Base-by-base conservation (phyloP, 73 alveolate genomes). In the Tetrahymena elliotti region DNA sequence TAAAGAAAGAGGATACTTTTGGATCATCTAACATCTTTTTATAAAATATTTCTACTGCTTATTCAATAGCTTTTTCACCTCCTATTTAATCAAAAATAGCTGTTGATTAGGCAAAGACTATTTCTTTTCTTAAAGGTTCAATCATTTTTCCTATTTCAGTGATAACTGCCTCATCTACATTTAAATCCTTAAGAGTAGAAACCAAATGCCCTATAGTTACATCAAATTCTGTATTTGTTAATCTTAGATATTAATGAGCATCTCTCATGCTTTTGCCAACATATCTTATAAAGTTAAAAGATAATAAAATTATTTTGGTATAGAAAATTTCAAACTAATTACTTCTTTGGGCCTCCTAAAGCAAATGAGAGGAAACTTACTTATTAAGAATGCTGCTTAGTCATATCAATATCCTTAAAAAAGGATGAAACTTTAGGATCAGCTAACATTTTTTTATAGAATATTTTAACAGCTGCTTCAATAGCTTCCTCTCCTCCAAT, bases 401-500 rank as follows among this genome's bases (percentile, higher is more conserved):
- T 93, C 96, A 95, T 97, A 40, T 97, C 97, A n/a, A 97, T 97
- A 83, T 96, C 96, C 39, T 95, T 94, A 97, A 97, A 97, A 96
- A 95, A 97, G 84, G 84, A 96, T 16, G 84, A 92, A 33, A 97
- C 97, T 36, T 96, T 95, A 36, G 96, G 96, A 84, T 97, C 98
- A 4, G 97, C 92, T 53, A 95, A 94, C 34, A 97, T 96, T 33
- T 96, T 94, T 54, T 84, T 40, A 53, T 97, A 97, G 95, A 97
- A 95, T 52, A 93, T 95, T 52, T 95, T 97, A 41, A 97, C 98
- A 12, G 97, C 98, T 27, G 97, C 97, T 24, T 97, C 92, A 53
- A 97, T 88, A 20, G 97, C 97, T 33, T 84, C 97, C 54, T 95
- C 96, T 7, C 98, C 98, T 88, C 98, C 98, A 34, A 97, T 95